Percentiles rank a stretch among this genome's conserved stretches.
phyloP scores from a whole-genome alignment of 352 stramenopile species.

The Pythium grandisporangium region DNA sequence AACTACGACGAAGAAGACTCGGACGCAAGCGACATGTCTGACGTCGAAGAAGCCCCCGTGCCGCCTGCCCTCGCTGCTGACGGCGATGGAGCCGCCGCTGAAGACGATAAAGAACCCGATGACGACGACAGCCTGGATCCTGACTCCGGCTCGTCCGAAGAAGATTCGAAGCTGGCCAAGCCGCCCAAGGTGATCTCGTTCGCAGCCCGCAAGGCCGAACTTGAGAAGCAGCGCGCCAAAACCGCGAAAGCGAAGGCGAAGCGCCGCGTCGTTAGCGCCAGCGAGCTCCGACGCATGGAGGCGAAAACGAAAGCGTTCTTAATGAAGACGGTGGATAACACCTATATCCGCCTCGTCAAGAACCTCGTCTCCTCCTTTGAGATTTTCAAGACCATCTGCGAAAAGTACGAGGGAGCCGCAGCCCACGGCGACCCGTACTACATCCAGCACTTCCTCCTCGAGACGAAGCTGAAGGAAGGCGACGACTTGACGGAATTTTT shows the following conservation, averaged over 20 bases:
- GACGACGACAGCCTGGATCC: not conserved
- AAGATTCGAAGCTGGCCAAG: slow-evolving; percentile 42
- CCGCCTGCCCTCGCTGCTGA: not conserved
- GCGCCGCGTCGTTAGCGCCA: not conserved
- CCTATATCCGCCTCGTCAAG: not conserved
- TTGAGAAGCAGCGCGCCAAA: too few relatives aligned
- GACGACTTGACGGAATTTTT: not conserved
- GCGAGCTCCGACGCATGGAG: too few relatives aligned
- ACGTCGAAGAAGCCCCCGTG: not conserved
- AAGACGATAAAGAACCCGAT: not conserved
- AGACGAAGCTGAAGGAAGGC: not conserved
- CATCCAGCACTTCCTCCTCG: not conserved
- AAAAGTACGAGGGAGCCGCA: not conserved
- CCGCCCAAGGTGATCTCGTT: not conserved
- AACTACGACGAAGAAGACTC: not conserved
- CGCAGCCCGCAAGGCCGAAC: not conserved
- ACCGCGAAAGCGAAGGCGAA: too few relatives aligned
- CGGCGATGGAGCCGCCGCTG: not conserved
- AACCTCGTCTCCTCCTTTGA: not conserved
- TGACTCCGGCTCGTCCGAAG: not conserved
- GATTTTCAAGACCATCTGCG: not conserved
- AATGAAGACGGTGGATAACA: not conserved
- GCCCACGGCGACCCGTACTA: not conserved
- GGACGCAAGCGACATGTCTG: not conserved
- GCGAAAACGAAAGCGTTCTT: not conserved